A percentile compares a stretch with the other conserved stretches of the same genome.
Conservation (phyloP, 345 rosid genomes). For the Rhizophora apiculata region DNA sequence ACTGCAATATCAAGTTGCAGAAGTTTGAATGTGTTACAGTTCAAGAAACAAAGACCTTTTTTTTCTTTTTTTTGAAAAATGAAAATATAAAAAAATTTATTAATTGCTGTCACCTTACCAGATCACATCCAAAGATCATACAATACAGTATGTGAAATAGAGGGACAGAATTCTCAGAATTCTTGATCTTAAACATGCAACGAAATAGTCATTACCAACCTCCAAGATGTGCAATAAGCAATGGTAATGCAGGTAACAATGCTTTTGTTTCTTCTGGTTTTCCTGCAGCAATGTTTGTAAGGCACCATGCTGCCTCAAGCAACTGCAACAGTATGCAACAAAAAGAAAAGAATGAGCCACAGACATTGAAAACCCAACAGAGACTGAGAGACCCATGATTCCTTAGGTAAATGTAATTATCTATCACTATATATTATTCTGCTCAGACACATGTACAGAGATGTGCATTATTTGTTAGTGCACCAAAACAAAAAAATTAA, state of each 20-base stretch:
- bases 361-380: too few species aligned
- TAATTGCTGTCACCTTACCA: too few species aligned
- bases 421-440: too few species aligned
- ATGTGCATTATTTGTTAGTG: too few species aligned
- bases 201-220: constrained; percentile 43
- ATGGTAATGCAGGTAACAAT: constrained; percentile 73
- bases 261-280: constrained; percentile 91
- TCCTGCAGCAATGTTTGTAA: constrained; percentile 96
- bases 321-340: constrained; percentile 50
- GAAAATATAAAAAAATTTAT: too few species aligned
- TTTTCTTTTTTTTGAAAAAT: too few species aligned
- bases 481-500: background rate
- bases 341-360: background rate
- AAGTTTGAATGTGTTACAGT: background rate
- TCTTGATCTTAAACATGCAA: constrained; percentile 1
- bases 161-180: background rate
- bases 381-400: too few species aligned
- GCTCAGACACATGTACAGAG: too few species aligned
- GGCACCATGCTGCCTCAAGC: constrained; percentile 98
- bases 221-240: constrained; percentile 94
- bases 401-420: too few species aligned
- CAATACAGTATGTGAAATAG: background rate
- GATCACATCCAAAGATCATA: too few species aligned
- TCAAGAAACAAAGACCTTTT: background rate
- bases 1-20: background rate